Evolutionary conservation across 2,329 filamentous ascomycete genomes (phyloP), one percentile per base, ranked within the genome.

Genomic region (Phaeophleospora eucalypticola): DNA sequence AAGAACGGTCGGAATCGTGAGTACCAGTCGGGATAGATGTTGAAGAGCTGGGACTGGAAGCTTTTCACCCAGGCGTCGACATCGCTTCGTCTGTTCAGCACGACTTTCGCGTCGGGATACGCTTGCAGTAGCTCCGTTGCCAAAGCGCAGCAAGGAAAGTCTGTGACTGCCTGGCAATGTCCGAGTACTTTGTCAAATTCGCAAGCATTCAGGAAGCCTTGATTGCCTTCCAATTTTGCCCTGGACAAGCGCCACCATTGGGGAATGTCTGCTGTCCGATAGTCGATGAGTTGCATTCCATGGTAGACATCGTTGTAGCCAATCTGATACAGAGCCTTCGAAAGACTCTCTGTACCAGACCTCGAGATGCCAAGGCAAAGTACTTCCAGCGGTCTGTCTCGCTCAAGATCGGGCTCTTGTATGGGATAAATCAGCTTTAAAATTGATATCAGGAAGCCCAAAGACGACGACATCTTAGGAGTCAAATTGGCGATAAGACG

Each of bases 101-200:
- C 43, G 9, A 58, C 51, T 45, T 56, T 49, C 16, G 46, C 46
- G 16, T 45, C 37, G 1, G 46, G 46, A 19, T 49, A 49, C 10
- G 41, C 36, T 44, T 46, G 21, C 7, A 53, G 45, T 14, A 57
- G 45, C 32, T 56, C 54, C 20, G 45, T 36, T 2, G 48, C 43
- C 40, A 58, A 58, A 3, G 47, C 15, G n/a, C 35, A 35, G 8
- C 48, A 46, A 1, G 53, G 51, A 17, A 41, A 35, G 16, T 58
- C 55, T 6, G 48, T 48, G 1, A 50, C 41, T 3, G 43, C 54
- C 67, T 52, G 16, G 78, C 77, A 79, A 63, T 81, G 73, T 42
- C 80, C 79, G 44, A 86, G 69, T 9, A 86, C 72, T 65, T 81
- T 74, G 63, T 84, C 80, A 77, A 79, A 85, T 64, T 84, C 79